Percentiles rank a stretch among this genome's conserved stretches.
These are phyloP conservation scores for Monilinia polystroma DNA, from an alignment of 2,329 filamentous ascomycete genomes.

Conservation along the genomic window DNA sequence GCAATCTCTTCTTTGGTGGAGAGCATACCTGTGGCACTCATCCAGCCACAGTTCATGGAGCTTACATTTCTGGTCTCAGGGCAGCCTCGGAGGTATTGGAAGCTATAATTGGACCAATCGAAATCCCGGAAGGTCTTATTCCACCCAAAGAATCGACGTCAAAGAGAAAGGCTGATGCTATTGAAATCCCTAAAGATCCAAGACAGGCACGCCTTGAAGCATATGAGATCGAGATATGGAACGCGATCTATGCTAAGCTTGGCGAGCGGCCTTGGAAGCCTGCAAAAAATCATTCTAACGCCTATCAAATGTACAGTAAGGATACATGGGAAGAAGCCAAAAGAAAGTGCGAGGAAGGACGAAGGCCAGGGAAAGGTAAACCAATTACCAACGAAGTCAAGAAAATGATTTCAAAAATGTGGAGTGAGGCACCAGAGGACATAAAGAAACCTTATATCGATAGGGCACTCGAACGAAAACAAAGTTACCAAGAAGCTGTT, in stretches of 20 bases:
- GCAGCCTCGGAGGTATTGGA: conserved; percentile 85
- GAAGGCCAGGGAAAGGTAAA: conserved; percentile 62
- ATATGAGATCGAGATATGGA: conserved; percentile 55
- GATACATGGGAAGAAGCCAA: conserved; percentile 65
- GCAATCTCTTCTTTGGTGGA: conserved; percentile 90
- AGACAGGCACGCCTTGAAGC: conserved; percentile 54
- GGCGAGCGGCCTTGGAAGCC: conserved; percentile 76
- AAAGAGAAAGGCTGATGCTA: conserved; percentile 53
- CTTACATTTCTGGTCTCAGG: conserved; percentile 88
- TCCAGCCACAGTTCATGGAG: conserved; percentile 94
- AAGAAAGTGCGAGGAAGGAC: conserved; percentile 62
- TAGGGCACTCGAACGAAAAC: conserved; percentile 69
- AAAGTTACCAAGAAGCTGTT: conserved; percentile 57
- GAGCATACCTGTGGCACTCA: conserved; percentile 96
- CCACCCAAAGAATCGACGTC: conserved; percentile 55
- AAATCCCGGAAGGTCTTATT: conserved; percentile 73
- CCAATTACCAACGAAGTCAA: conserved; percentile 78
- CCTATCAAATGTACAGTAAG: conserved; percentile 88
- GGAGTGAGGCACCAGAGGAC: conserved; percentile 72
- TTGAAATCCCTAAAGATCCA: conserved; percentile 46
- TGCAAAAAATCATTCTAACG: conserved; percentile 72
- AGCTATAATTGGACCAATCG: conserved; percentile 75
- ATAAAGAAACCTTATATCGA: conserved; percentile 76
- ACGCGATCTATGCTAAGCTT: conserved; percentile 55
- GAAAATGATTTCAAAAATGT: conserved; percentile 82